Conservation (phyloP, 2,329 filamentous ascomycete species). For the Lasiodiplodia sp. region DNA sequence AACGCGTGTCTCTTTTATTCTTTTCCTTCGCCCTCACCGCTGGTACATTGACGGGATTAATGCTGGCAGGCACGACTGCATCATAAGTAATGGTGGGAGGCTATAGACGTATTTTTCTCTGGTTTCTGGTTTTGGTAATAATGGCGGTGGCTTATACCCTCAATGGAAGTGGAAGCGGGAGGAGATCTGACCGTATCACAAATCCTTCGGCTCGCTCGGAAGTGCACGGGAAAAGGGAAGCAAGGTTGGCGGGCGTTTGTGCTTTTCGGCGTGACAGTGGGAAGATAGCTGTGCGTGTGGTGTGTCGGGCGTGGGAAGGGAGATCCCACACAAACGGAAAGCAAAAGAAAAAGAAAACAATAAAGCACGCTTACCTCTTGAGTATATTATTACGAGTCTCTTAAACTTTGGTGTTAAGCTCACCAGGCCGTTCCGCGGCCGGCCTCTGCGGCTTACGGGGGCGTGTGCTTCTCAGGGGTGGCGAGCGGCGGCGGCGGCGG, state of each 20-base stretch:
- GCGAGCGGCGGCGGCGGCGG: background rate
- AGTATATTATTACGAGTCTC: background rate
- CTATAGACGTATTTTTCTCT: conserved; percentile 2
- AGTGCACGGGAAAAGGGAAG: background rate
- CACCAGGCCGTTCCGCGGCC: background rate
- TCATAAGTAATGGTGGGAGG: background rate
- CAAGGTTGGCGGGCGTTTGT: conserved; percentile 3
- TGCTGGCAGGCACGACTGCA: background rate
- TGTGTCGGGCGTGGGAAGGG: background rate
- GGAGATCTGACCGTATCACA: background rate
- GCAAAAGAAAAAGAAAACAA: background rate
- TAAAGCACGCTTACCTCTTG: background rate
- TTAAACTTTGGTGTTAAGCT: background rate
- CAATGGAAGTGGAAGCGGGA: background rate
- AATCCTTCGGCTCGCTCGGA: conserved; percentile 9
- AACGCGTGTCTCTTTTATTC: background rate
- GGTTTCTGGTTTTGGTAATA: background rate
- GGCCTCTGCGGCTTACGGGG: background rate
- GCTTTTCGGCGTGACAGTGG: conserved; percentile 3
- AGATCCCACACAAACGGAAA: background rate
- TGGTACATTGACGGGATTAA: background rate
- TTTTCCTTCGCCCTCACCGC: background rate
- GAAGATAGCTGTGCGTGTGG: background rate
- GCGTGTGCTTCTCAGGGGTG: background rate
- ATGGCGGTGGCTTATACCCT: conserved; percentile 20